A percentile compares a stretch with the other conserved stretches of the same genome.
These are phyloP conservation scores for Vigna angularis DNA, from an alignment of 306 rosid genomes.

Conservation along the genomic window DNA sequence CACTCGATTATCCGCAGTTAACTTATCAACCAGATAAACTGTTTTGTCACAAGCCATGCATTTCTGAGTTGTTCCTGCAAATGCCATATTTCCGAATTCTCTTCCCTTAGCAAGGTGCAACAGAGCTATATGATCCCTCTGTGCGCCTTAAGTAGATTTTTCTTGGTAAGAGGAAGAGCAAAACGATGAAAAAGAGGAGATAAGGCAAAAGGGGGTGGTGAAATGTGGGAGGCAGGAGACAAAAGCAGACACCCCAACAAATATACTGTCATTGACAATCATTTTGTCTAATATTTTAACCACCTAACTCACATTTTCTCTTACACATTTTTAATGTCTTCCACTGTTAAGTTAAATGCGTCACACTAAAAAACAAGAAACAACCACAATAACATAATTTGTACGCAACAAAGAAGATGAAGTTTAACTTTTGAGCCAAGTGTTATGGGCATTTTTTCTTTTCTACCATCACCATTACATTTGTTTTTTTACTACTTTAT, in stretches of 20 bases:
- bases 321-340: conserved; percentile 21
- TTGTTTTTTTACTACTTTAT: background rate
- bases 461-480: background rate
- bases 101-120: conserved; percentile 20
- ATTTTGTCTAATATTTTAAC: conserved; percentile 60
- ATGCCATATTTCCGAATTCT: conserved; percentile 60
- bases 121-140: conserved; percentile 7
- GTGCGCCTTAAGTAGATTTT: background rate
- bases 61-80: conserved; percentile 95
- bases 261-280: conserved; percentile 53
- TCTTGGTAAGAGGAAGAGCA: conserved; percentile 7
- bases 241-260: conserved; percentile 52
- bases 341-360: conserved; percentile 24
- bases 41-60: conserved; percentile 96
- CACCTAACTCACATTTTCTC: conserved; percentile 52
- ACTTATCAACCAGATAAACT: conserved; percentile 84
- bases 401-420: background rate
- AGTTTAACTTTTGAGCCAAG: background rate
- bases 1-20: conserved; percentile 85
- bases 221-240: conserved; percentile 47
- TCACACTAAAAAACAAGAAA: background rate
- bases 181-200: conserved; percentile 33
- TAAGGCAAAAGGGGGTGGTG: conserved; percentile 47
- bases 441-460: background rate
- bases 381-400: conserved; percentile 18